A percentile compares a stretch with the other conserved stretches of the same genome.
Conservation (phyloP, 768 basidiomycete species). For the Russula griseocarnosa region DNA sequence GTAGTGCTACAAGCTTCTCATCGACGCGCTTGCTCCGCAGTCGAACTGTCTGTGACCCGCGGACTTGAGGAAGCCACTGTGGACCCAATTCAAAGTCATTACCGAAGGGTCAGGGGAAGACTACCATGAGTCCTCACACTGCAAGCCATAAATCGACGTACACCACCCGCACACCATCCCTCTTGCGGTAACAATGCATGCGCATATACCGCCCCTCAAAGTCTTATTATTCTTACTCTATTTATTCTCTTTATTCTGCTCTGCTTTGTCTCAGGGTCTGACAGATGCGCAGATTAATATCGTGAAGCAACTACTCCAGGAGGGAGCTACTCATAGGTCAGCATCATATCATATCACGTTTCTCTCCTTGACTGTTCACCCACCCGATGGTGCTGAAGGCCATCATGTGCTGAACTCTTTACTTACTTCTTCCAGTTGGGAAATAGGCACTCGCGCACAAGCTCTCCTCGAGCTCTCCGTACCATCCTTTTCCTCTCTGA, state of each 20-base stretch:
- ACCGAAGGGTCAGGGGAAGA: too few relatives aligned
- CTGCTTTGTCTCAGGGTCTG: constrained; percentile 36
- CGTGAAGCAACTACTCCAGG: constrained; percentile 39
- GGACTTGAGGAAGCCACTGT: too few relatives aligned
- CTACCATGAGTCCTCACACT: too few relatives aligned
- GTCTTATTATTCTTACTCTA: neutral
- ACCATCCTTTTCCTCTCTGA: constrained; percentile 46
- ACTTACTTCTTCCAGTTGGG: constrained; percentile 46
- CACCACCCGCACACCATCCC: neutral
- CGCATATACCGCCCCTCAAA: neutral
- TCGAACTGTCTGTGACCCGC: too few relatives aligned
- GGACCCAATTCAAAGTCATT: too few relatives aligned
- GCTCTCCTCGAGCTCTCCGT: constrained; percentile 50
- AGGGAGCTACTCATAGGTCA: constrained; percentile 43
- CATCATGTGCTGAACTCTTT: too few relatives aligned
- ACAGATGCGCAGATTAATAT: constrained; percentile 37
- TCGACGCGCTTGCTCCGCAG: too few relatives aligned
- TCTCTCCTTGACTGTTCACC: too few relatives aligned
- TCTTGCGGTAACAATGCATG: neutral
- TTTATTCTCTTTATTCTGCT: neutral
- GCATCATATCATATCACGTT: constrained; percentile 8
- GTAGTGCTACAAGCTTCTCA: too few relatives aligned
- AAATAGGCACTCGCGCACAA: constrained; percentile 48
- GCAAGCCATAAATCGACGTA: neutral
- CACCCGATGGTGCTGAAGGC: too few relatives aligned